phyloP scores from a whole-genome alignment of 495 filamentous ascomycete species.

The Letharia columbiana region DNA sequence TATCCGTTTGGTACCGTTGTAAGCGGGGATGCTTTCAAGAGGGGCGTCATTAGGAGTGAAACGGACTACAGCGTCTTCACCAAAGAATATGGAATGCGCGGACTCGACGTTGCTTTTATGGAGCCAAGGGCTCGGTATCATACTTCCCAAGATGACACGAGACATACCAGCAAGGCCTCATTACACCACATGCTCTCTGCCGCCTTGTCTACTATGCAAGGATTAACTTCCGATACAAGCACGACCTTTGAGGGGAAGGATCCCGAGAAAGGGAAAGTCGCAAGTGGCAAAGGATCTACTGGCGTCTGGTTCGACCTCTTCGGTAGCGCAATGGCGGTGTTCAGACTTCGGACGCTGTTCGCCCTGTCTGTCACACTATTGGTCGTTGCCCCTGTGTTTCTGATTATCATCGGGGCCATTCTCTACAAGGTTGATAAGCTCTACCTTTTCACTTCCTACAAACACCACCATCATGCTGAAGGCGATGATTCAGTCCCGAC shows the following conservation, averaged over 20 bases:
- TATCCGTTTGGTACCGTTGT: conserved; percentile 80
- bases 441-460: conserved; percentile 66
- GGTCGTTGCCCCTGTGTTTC: conserved; percentile 61
- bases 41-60: conserved; percentile 66
- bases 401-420: conserved; percentile 58
- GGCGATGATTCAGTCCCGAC: conserved; percentile 54
- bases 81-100: conserved; percentile 70
- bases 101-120: conserved; percentile 86
- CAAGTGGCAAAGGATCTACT: conserved; percentile 56
- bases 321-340: conserved; percentile 69
- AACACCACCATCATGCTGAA: conserved; percentile 48
- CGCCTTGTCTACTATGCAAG: conserved; percentile 61
- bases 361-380: conserved; percentile 77
- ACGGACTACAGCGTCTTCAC: conserved; percentile 88
- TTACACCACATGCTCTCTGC: conserved; percentile 92
- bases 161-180: conserved; percentile 64
- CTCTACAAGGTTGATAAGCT: conserved; percentile 62
- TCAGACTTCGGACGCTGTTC: conserved; percentile 72
- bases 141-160: conserved; percentile 78
- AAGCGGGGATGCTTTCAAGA: conserved; percentile 72
- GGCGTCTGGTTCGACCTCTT: conserved; percentile 96
- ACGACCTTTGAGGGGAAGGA: conserved; percentile 55
- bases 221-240: conserved; percentile 61
- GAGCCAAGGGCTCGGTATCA: conserved; percentile 83
- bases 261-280: conserved; percentile 52